Conservation (phyloP, 345 rosid species). For the Psidium guajava region DNA sequence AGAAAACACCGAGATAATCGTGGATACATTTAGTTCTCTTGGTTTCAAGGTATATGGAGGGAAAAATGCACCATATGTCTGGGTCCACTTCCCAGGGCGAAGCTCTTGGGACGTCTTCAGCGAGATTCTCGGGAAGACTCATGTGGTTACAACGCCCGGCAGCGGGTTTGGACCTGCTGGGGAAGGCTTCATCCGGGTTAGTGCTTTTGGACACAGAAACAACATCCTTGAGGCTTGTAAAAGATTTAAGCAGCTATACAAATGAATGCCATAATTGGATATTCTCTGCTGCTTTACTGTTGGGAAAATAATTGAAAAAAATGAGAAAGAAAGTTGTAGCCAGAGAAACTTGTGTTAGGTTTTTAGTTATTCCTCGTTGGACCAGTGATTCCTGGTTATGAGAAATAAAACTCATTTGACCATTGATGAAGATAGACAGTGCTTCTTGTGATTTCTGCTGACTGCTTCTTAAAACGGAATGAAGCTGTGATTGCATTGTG, state of each 20-base stretch:
- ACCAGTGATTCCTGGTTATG: neutral
- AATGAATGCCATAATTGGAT: conserved; percentile 12
- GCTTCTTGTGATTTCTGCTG: neutral
- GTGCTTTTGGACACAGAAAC: conserved; percentile 90
- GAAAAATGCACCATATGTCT: conserved; percentile 78
- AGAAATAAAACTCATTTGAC: neutral
- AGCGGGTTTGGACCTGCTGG: conserved; percentile 98
- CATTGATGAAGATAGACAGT: neutral
- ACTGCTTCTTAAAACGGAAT: neutral
- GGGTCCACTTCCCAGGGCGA: conserved; percentile 89
- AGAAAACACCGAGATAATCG: conserved; percentile 70
- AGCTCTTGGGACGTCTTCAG: conserved; percentile 96
- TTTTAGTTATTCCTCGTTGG: neutral
- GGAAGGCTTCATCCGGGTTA: conserved; percentile 85
- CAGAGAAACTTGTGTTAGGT: neutral
- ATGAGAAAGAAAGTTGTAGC: neutral
- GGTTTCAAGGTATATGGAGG: conserved; percentile 90
- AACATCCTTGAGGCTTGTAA: conserved; percentile 80
- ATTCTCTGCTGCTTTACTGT: neutral
- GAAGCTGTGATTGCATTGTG: neutral
- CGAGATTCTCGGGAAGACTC: conserved; percentile 87
- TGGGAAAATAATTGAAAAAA: neutral
- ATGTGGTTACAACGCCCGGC: conserved; percentile 89
- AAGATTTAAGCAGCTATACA: conserved; percentile 81
- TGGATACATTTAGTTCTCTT: conserved; percentile 60